Base-by-base conservation (phyloP, 2,329 filamentous ascomycete genomes). In the Coniochaeta sp. region DNA sequence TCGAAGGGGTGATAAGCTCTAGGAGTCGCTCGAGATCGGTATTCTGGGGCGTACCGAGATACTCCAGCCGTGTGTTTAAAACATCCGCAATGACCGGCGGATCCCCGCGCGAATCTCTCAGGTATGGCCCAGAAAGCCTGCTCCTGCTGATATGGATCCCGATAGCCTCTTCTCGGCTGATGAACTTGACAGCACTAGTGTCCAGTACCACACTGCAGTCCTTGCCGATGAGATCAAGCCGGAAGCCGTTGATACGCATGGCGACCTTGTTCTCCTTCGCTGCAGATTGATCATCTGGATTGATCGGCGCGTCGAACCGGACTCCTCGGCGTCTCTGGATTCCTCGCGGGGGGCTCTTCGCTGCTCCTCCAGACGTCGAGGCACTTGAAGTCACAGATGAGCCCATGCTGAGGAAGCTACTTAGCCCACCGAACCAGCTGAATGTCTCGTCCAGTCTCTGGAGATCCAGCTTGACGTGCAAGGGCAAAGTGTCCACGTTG, bases 1-100 rank as follows among this genome's bases (percentile, higher is more conserved):
- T 95, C 0, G 93, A 96, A 0, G 95, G 96, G 7, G 90, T 96
- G 60, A 99, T 90, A 58, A 99, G 81, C 58, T 90, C 88, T 0
- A 99, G 77, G 1, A 99, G 80, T 36, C 88, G 85, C 68, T 93
- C 89, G 0, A 99, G 79, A 71, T 99, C 95, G 19, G 81, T 78
- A 65, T 96, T 88, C 63, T 88, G 88, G 0, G 95, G 93, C 0
- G 82, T 75, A 62, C 82, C 81, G 1, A 91, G 74, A 67, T 90
- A 96, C 61, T 93, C 88, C 26, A 95, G 69, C 1, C 88, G 81
- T 26, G 91, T 85, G 57, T 87, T 87, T 33, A 76, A 78, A 3
- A 96, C 68, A 1, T 88, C 84, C 5, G 87, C 77, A 22, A 79
- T 79, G 17, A 90, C 80, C 0, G 89, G 84, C 11, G 88, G 82